phyloP scores from a whole-genome alignment of 805 yeast genomes.

The Ogataea populi-albae region DNA sequence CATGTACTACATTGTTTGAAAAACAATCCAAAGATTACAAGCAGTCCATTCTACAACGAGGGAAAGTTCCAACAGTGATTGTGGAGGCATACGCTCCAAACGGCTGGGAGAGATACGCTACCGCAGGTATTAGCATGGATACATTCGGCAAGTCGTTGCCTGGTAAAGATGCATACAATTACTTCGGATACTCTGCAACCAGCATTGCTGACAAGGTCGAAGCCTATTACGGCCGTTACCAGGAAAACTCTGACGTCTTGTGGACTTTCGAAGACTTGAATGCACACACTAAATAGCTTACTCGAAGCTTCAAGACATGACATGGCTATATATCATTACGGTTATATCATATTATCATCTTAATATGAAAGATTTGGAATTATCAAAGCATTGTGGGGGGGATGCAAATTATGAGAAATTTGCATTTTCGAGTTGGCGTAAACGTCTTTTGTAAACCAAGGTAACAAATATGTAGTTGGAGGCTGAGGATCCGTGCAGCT shows the following conservation, averaged over 20 bases:
- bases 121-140: conserved; percentile 92
- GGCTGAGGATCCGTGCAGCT: too few species aligned
- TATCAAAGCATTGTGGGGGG: too few species aligned
- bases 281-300: too few species aligned
- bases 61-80: conserved; percentile 86
- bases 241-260: conserved; percentile 15
- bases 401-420: too few species aligned
- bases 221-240: conserved; percentile 19
- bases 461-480: too few species aligned
- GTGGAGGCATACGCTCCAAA: conserved; percentile 88
- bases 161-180: conserved; percentile 74
- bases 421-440: too few species aligned
- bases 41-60: conserved; percentile 78
- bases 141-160: conserved; percentile 97
- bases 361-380: too few species aligned
- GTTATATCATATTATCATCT: too few species aligned
- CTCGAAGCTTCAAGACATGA: too few species aligned
- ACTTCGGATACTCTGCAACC: conserved; percentile 85
- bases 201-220: conserved; percentile 61
- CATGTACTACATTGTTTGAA: conserved; percentile 89
- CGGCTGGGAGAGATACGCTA: conserved; percentile 95
- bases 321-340: too few species aligned
- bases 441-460: too few species aligned
- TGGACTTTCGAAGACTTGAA: conserved; percentile 34
- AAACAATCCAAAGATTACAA: conserved; percentile 77